Percentiles rank a stretch among this genome's conserved stretches.
These are phyloP conservation scores for Lentithecium fluviatile DNA, from an alignment of 495 filamentous ascomycete genomes.

Conservation along the genomic window DNA sequence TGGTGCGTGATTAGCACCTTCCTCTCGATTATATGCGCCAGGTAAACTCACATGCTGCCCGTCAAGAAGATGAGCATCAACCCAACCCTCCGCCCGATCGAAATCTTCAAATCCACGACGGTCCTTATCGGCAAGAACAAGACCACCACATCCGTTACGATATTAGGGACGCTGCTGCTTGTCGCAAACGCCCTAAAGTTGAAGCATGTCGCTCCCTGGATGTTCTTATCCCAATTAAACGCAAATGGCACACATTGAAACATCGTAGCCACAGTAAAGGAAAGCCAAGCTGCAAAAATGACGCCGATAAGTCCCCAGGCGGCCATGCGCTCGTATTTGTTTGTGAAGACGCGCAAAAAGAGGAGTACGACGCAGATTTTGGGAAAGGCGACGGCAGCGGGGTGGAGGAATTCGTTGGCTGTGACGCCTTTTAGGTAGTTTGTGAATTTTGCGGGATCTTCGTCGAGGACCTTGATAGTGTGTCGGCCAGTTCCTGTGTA, in stretches of 20 bases:
- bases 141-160: conserved; percentile 21
- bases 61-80: conserved; percentile 20
- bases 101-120: conserved; percentile 17
- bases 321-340: conserved; percentile 2
- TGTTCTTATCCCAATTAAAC: conserved; percentile 23
- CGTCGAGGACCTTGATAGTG: conserved; percentile 2
- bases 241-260: conserved; percentile 23
- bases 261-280: conserved; percentile 5
- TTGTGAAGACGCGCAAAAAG: conserved; percentile 23
- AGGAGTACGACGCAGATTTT: conserved; percentile 16
- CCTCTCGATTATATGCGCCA: too few relatives aligned
- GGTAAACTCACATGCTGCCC: conserved; percentile 16
- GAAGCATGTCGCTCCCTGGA: conserved; percentile 7
- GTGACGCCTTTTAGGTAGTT: conserved; percentile 25
- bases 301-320: conserved; percentile 14
- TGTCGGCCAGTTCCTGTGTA: conserved; percentile 20
- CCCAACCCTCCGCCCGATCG: conserved; percentile 7
- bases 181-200: conserved; percentile 6
- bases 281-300: conserved; percentile 20
- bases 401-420: conserved; percentile 13
- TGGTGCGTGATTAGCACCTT: background rate
- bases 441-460: conserved; percentile 3
- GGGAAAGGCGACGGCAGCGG: conserved; percentile 16
- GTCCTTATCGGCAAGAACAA: conserved; percentile 20
- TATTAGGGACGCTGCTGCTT: conserved; percentile 24